Evolutionary conservation across 164 flowering plant genomes (phyloP), one percentile per base, ranked within the genome.

Genomic region (Vitis riparia): DNA sequence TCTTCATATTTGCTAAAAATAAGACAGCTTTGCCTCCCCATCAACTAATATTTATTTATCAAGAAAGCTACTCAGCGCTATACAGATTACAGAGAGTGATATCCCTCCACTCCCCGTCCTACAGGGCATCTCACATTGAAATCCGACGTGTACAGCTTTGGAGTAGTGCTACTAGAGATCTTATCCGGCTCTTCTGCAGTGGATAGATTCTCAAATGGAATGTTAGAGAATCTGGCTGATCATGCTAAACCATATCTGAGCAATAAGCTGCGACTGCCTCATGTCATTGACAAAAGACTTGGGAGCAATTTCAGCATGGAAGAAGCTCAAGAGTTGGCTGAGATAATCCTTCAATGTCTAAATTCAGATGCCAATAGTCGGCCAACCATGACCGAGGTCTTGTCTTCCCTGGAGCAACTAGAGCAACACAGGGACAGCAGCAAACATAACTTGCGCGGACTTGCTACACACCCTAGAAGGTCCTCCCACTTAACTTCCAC

Each of bases 121-220:
- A 8, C 77, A 78, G 77, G 81, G 16, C 73, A 65, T 71, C 15
- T 75, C 68, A 78, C 76, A 1, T 29, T 71, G 13, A 74, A 51
- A 71, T 51, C 71, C 9, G 81, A 78, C 51, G 73, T 78, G 8
- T 74, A 68, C 50, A 68, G 81, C 66, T 71, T 75, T 16, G 81
- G 80, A 13, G 75, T 74, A 14, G 77, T 78, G 14, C 77, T 78
- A 11, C 56, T 78, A 8, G 73, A 78, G 70, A 64, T 75, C 2
- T 13, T 78, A 0, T 72, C 70, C 0, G 77, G 77, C 17, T 63
- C 56, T 14, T 16, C 14, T 51, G 75, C 65, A 2, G 68, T 58
- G 49, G 71, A 30, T 69, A 73, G 10, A 55, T 59, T 51, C 51
- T 51, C 73, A 6, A 51, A 72, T 52, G 75, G 73, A 11, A 11